Base-by-base conservation (phyloP, 129 eudicot genomes). In the Lonicera japonica region DNA sequence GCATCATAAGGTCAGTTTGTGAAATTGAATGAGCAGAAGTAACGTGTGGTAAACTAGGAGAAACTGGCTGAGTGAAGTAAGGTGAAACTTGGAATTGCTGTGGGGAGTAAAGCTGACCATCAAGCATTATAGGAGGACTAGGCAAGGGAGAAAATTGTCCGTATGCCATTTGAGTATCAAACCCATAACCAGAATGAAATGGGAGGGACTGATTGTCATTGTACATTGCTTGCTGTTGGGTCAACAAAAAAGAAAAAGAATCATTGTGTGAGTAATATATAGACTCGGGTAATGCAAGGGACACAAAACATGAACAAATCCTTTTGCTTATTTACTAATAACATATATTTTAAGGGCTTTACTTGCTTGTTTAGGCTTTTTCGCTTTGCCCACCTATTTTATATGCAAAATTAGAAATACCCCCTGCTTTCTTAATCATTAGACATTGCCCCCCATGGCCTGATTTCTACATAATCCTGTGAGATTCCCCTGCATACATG, bases 71-170 rank as follows among this genome's bases (percentile, higher is more conserved):
- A 6, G 90, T 86, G 65, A 77, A 92, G 80, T 75, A 92, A 51
- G 79, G 65, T 18, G 89, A 91, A 17, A 85, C 75, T 4, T 96
- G 91, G 22, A 87, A 71, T 67, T 92, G 98, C 63, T 85, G 94
- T 14, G 84, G 87, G 19, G 94, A 80, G 82, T 65, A 89, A 23
- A 89, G 77, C 73, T 91, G 98, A 8, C 94, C 95, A 70, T 91
- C 96, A 34, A 91, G 51, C 88, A 91, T 70, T 70, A 91, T 68
- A 19, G 94, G 95, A n/a, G 98, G 88, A 72, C 79, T 84, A 63
- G 90, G 86, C 77, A 84, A 73, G 0, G 98, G 95, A 23, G 98
- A 88, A 72, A 75, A 92, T 72, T 91, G 98, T 51, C 96, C 91
- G 68, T 73, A 92, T 18, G 87, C 87, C 84, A 83, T 74, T 48